These are phyloP conservation scores for Bolboschoenoplectus hybrid DNA, from an alignment of 202 grass and related monocot species.

Conservation along the genomic window DNA sequence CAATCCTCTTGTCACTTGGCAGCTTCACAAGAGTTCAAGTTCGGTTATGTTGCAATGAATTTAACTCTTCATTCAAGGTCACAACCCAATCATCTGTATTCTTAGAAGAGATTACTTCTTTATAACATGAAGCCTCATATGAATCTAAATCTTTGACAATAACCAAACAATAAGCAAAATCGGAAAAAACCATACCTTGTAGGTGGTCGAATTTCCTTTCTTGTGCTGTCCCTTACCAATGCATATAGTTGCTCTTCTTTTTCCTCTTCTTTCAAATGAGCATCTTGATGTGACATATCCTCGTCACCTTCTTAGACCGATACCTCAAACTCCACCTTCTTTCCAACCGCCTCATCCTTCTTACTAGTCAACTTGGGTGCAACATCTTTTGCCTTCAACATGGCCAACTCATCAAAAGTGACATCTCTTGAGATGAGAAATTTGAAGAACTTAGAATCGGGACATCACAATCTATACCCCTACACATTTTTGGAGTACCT, in stretches of 20 bases:
- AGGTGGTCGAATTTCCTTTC: background rate
- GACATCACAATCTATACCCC: background rate
- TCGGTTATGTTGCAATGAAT: background rate
- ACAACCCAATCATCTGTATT: background rate
- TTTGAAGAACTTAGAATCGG: background rate
- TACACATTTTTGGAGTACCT: too few species aligned
- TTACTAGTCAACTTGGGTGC: background rate
- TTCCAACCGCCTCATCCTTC: background rate
- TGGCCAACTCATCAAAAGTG: background rate
- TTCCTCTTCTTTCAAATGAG: background rate
- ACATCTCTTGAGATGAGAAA: constrained; percentile 13
- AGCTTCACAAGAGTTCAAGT: background rate
- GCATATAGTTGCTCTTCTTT: background rate
- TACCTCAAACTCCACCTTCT: background rate
- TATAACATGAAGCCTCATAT: too few species aligned
- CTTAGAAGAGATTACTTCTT: background rate
- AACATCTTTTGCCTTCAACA: background rate
- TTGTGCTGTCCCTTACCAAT: background rate
- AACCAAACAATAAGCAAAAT: background rate
- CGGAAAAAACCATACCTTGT: background rate
- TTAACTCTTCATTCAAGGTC: background rate
- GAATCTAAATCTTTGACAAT: too few species aligned
- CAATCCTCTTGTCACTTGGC: background rate
- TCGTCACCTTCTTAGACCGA: background rate
- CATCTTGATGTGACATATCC: background rate